Percentiles rank a stretch among this genome's conserved stretches.
These are phyloP conservation scores for Globisporangium cederbergense DNA, from an alignment of 352 stramenopile genomes.

Conservation along the genomic window DNA sequence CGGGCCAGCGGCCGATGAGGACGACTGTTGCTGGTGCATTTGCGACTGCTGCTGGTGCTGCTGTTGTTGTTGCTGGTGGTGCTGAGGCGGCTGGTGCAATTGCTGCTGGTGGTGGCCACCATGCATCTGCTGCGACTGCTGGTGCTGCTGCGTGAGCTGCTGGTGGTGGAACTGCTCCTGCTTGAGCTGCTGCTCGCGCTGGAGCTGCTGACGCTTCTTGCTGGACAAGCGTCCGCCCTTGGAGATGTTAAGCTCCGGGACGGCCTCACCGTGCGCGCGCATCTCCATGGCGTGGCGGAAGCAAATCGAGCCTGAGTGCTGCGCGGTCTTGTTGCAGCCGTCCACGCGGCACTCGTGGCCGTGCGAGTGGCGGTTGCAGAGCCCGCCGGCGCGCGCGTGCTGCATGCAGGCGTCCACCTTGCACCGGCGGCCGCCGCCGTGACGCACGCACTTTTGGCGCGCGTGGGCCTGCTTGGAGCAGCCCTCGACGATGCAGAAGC, in stretches of 20 bases:
- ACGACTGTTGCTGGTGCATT: constrained; percentile 21
- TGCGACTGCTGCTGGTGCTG: constrained; percentile 3
- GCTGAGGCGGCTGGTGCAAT: constrained; percentile 4
- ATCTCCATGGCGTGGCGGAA: constrained; percentile 79
- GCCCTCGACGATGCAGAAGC: constrained; percentile 78
- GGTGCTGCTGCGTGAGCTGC: constrained; percentile 65
- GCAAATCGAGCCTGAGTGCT: constrained; percentile 74
- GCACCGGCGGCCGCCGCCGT: constrained; percentile 64
- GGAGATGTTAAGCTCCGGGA: constrained; percentile 74
- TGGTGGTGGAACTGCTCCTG: constrained; percentile 77
- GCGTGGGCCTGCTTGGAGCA: constrained; percentile 78
- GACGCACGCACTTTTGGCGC: constrained; percentile 71
- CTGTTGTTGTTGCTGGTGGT: constrained; percentile 21
- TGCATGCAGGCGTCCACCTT: constrained; percentile 75
- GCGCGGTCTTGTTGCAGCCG: constrained; percentile 77
- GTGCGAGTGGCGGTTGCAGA: constrained; percentile 77
- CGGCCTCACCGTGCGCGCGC: constrained; percentile 60
- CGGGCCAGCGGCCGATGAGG: constrained; percentile 19
- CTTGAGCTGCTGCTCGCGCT: constrained; percentile 66
- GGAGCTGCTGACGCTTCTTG: constrained; percentile 71
- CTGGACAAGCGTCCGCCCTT: constrained; percentile 66
- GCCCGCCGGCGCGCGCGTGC: constrained; percentile 60
- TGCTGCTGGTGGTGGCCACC: constrained; percentile 19
- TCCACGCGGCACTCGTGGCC: constrained; percentile 73
- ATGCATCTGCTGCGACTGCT: constrained; percentile 21